phyloP scores from a whole-genome alignment of 805 yeast species.

The Starmerella asiatica region DNA sequence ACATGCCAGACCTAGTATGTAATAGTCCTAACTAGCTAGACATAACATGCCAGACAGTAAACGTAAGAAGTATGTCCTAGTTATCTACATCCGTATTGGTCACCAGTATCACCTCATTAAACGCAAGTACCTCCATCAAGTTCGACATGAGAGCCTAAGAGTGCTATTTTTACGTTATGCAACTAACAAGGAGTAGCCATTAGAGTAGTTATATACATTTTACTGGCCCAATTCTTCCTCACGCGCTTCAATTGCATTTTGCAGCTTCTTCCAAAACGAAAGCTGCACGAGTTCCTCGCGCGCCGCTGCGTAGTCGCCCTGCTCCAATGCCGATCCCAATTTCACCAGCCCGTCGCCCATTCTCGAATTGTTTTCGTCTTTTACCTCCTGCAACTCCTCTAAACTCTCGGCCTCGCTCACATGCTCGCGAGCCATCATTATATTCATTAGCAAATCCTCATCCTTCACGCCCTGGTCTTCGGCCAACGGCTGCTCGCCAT shows the following conservation, averaged over 20 bases:
- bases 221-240: slow-evolving; percentile 7
- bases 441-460: slow-evolving; percentile 50
- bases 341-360: slow-evolving; percentile 34
- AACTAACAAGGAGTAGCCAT: too few species aligned
- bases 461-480: slow-evolving; percentile 33
- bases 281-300: slow-evolving; percentile 55
- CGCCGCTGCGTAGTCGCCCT: slow-evolving; percentile 43
- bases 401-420: slow-evolving; percentile 52
- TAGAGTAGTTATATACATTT: too few species aligned
- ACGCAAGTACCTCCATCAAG: too few species aligned
- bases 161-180: too few species aligned
- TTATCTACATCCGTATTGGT: too few species aligned
- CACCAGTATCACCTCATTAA: too few species aligned
- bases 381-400: slow-evolving; percentile 42
- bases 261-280: slow-evolving; percentile 74
- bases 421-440: slow-evolving; percentile 74
- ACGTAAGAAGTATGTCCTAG: too few species aligned
- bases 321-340: slow-evolving; percentile 36
- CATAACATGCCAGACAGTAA: too few species aligned
- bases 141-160: too few species aligned
- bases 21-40: too few species aligned
- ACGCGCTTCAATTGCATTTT: slow-evolving; percentile 46
- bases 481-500: slow-evolving; percentile 43
- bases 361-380: slow-evolving; percentile 43
- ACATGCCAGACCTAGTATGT: too few species aligned